Evolutionary conservation across 495 filamentous ascomycete species (phyloP), one percentile per base, ranked within the genome.

Genomic region (Tuber umbilicatum): DNA sequence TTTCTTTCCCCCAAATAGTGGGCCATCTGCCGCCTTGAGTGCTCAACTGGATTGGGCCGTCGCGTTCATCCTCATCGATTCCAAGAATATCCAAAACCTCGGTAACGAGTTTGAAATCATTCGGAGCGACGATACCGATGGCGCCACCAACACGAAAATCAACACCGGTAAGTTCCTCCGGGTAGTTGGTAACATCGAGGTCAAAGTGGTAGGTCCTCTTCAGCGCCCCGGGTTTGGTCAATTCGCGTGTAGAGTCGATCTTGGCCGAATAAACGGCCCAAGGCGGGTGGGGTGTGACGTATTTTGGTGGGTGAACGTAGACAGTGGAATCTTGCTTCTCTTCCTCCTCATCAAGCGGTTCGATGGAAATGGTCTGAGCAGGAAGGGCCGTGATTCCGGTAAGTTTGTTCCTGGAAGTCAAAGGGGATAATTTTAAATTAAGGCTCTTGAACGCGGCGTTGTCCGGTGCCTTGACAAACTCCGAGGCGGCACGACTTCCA

Each of bases 181-280:
- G 95, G 79, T 99, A 99, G 82, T 97, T 90, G 40, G 95, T 98
- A 67, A 99, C 92, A 79, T 98, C 95, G 55, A 99, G 88, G 76
- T 97, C 95, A 79, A 97, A 97, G 83, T 99, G 95, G 83, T 93
- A 97, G 0, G 95, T 99, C 67, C 94, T 87, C 87, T 98, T 98
- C 85, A 94, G 91, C 17, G 95, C 95, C n/a, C 94, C 94, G n/a
- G 87, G 85, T 76, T 89, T 90, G 1, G 95, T 99, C 74, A 99
- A 84, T 83, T 97, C 93, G 40, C 95, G 91, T 1, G 93, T 89
- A 80, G 88, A 88, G 82, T 91, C 89, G 64, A 99, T 87, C 74
- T 89, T 92, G 37, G 94, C 94, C 14, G 93, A 90, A 83, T 91
- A 95, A 69, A 99, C 94, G 71, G 93, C 87, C 83, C 97, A 93